Evolutionary conservation across 768 basidiomycete genomes (phyloP).

Genomic region (Lactifluus volemus): DNA sequence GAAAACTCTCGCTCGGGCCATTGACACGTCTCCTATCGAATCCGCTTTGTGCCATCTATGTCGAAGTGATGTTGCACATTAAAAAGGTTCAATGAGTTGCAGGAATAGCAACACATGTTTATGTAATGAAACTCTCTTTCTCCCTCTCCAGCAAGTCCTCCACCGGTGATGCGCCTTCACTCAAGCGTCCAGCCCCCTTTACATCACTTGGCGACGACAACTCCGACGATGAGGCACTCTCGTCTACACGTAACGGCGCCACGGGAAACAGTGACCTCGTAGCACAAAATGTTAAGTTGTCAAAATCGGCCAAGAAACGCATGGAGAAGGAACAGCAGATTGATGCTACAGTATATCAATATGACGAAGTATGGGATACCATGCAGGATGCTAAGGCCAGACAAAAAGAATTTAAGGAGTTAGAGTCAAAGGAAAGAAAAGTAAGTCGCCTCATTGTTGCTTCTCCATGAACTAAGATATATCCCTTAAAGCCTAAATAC

Average conservation of each 20-base stretch:
- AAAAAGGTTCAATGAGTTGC: background rate
- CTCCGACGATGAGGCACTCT: slow-evolving; percentile 38
- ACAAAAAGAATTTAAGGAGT: slow-evolving; percentile 70
- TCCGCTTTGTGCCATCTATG: slow-evolving; percentile 31
- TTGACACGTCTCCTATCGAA: slow-evolving; percentile 86
- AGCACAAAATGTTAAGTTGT: slow-evolving; percentile 50
- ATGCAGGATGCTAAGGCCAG: slow-evolving; percentile 82
- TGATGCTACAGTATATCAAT: slow-evolving; percentile 82
- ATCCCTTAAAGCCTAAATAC: slow-evolving; percentile 71
- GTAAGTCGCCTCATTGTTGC: slow-evolving; percentile 31
- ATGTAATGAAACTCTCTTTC: slow-evolving; percentile 82
- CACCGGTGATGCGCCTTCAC: slow-evolving; percentile 40
- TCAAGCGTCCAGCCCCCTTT: slow-evolving; percentile 57
- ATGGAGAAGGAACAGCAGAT: slow-evolving; percentile 73
- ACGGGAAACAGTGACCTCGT: slow-evolving; percentile 47
- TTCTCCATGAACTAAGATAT: background rate
- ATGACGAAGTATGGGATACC: slow-evolving; percentile 93
- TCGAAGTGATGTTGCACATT: background rate
- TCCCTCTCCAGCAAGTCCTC: slow-evolving; percentile 48
- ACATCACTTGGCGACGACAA: slow-evolving; percentile 58
- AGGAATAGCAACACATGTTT: background rate
- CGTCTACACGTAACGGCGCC: slow-evolving; percentile 31
- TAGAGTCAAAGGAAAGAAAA: slow-evolving; percentile 69
- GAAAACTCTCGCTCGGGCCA: slow-evolving; percentile 77
- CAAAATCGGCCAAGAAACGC: slow-evolving; percentile 57